Base-by-base conservation (phyloP, 2,329 filamentous ascomycete genomes). In the Cladorrhinum sp. region DNA sequence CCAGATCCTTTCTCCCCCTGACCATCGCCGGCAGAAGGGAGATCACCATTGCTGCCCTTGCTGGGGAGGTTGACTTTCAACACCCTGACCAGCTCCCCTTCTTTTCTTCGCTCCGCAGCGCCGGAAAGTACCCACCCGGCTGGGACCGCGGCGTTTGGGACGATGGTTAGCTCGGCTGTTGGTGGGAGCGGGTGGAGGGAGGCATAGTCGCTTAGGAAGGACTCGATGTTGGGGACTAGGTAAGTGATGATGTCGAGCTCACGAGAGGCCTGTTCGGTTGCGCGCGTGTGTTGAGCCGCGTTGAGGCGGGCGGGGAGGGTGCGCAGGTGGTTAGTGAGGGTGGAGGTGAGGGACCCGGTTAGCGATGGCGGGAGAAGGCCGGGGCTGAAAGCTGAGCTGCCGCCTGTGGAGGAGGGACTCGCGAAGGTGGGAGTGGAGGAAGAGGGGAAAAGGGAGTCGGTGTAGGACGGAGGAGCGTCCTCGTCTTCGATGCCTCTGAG, bases 141-240 rank as follows among this genome's bases (percentile, higher is more conserved):
- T 0, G 70, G 73, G 0, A 82, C 75, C 3, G 76, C 77, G 3
- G 68, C 67, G 1, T 67, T 75, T 0, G 81, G 81, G 0, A 83
- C 74, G 36, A 84, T 68, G 7, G 74, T 76, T 50, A 82, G 73
- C 54, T 80, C 76, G 1, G 79, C 74, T 0, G 74, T 57, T 1
- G 68, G 64, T 1, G 75, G 74, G 0, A 72, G 66, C 0, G 67
- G 68, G 2, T 74, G 67, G 48, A 72, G 65, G 4, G 66, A 63
- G 1, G 73, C 74, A 24, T 82, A 68, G 14, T 74, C 72, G 1
- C 71, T 69, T 1, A 82, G 64, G 62, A 82, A 77, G 1, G 69
- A 65, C 39, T 79, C 74, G 52, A 83, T 66, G 48, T 74, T 71
- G 2, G 78, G 77, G 0, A 77, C 68, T 2, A 82, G 62, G 2